Percentiles rank a stretch among this genome's conserved stretches.
These are phyloP conservation scores for Ailanthus altissimus DNA, from an alignment of 345 rosid species.

Conservation along the genomic window DNA sequence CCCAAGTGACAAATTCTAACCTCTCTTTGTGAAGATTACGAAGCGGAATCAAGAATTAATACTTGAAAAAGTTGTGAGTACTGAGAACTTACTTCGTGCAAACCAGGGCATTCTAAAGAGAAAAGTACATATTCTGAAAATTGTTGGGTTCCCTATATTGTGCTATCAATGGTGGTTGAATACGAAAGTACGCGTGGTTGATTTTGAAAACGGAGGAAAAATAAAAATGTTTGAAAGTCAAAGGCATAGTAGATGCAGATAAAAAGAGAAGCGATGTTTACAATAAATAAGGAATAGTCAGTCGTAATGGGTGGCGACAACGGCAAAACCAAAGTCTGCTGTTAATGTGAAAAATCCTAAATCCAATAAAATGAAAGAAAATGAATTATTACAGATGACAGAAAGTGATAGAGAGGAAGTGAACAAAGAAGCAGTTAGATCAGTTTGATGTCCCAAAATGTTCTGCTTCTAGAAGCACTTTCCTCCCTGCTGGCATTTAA, in stretches of 20 bases:
- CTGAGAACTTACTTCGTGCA: slow-evolving; percentile 25
- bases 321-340: neutral
- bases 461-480: neutral
- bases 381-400: neutral
- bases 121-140: neutral
- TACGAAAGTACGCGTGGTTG: too few relatives aligned
- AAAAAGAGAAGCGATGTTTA: slow-evolving; percentile 14
- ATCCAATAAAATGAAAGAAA: neutral
- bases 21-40: neutral
- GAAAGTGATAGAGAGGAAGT: neutral
- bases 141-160: neutral
- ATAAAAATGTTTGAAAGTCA: slow-evolving; percentile 23
- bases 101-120: slow-evolving; percentile 11
- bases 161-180: neutral
- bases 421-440: neutral
- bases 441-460: neutral
- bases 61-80: slow-evolving; percentile 6
- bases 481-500: neutral
- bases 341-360: neutral
- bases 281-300: slow-evolving; percentile 31
- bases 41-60: slow-evolving; percentile 1
- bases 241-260: neutral
- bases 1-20: neutral
- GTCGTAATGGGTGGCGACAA: slow-evolving; percentile 35
- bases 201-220: neutral